Base-by-base conservation (phyloP, 2,329 filamentous ascomycete species). In the Xylaria sp. region DNA sequence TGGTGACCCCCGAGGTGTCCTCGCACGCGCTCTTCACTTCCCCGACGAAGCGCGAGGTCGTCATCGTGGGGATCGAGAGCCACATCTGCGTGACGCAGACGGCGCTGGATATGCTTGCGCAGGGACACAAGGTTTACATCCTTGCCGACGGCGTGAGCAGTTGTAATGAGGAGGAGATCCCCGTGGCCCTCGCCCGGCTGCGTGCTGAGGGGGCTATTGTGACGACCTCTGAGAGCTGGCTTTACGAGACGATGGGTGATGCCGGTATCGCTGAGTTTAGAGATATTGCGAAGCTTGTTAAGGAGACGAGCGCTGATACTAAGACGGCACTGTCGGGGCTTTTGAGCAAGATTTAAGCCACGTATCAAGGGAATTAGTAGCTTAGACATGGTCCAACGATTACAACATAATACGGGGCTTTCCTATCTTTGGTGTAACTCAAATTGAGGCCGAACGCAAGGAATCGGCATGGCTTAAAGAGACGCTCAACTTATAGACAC, bases 41-140 rank as follows among this genome's bases (percentile, higher is more conserved):
- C 1, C 1, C 36, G 23, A 33, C 40, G 6, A 26, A 80, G 0
- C 82, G 87, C 26, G 87, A 90, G 74, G 87, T 93, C 62, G 91
- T 93, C 64, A 89, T 98, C 71, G 91, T 97, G 17, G 95, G 95
- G 44, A 97, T 98, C 78, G 95, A 98, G 82, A 88, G 89, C 48
- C 95, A 98, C 81, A 96, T 98, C 78, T 98, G 95, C 84, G 90
- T 98, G 36, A 94, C 93, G 69, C 95, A 98, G 85, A 97, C 95
- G 49, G 89, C 93, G 17, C 85, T 97, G 49, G 95, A 97, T 82
- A 83, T 97, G 58, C 33, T 71, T 1, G 83, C 84, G 26, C 85
- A 86, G 1, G 94, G 94, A 0, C 93, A 97, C 80, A 84, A 85
- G 62, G 95, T 97, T 6, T 97, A 97, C 79, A 84, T 98, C 46